phyloP scores from a whole-genome alignment of 495 filamentous ascomycete species.

The Chaetomidium leptoderma region DNA sequence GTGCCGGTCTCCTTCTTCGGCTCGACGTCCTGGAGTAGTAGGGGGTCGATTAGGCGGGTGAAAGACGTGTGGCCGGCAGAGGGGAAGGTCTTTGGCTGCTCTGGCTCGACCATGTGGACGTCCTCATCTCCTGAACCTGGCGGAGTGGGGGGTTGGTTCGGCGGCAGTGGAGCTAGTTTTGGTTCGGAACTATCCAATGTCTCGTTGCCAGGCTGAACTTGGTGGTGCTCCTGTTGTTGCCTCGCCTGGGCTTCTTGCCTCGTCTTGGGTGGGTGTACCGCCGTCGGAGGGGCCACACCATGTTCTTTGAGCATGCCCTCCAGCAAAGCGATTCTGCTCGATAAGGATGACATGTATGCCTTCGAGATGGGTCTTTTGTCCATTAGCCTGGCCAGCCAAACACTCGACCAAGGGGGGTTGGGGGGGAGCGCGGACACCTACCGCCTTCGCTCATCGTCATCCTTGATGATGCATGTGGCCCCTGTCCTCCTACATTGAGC shows the following conservation, averaged over 20 bases:
- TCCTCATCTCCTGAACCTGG: slow-evolving; percentile 32
- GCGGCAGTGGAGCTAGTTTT: not conserved
- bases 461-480: slow-evolving; percentile 51
- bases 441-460: slow-evolving; percentile 53
- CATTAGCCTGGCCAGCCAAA: slow-evolving; percentile 1
- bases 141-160: slow-evolving; percentile 27
- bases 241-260: slow-evolving; percentile 35
- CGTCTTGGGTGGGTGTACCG: slow-evolving; percentile 51
- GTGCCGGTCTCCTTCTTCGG: slow-evolving; percentile 41
- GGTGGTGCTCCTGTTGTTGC: slow-evolving; percentile 12
- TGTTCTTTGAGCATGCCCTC: slow-evolving; percentile 48
- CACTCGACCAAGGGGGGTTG: not conserved
- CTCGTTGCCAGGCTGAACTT: not conserved
- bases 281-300: slow-evolving; percentile 47
- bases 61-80: slow-evolving; percentile 10
- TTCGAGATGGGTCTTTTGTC: slow-evolving; percentile 49
- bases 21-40: slow-evolving; percentile 28
- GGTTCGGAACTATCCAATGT: slow-evolving; percentile 13
- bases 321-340: slow-evolving; percentile 46
- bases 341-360: slow-evolving; percentile 54
- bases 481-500: slow-evolving; percentile 50
- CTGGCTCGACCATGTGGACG: slow-evolving; percentile 17
- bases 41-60: slow-evolving; percentile 25
- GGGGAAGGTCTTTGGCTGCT: slow-evolving; percentile 5
- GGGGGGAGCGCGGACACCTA: slow-evolving; percentile 27